Evolutionary conservation across 257 asterid species (phyloP).

Genomic region (Capsicum rhomboideum): DNA sequence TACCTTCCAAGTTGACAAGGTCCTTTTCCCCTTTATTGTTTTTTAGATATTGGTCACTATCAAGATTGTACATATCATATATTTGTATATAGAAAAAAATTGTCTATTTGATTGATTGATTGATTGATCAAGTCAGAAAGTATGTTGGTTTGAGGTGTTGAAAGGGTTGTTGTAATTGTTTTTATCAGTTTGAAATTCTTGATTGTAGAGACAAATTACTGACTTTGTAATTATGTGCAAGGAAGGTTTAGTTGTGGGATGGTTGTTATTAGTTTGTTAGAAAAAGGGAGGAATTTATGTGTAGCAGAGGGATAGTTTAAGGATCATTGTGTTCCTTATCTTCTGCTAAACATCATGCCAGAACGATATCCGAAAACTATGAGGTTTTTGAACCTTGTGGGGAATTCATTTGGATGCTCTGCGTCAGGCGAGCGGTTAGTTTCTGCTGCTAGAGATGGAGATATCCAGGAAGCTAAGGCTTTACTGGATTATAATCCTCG

Average conservation of each 20-base stretch:
- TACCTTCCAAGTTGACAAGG: slow-evolving; percentile 18
- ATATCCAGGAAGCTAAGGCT: slow-evolving; percentile 90
- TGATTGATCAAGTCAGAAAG: slow-evolving; percentile 29
- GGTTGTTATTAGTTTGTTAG: slow-evolving; percentile 39
- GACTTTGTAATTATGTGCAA: slow-evolving; percentile 18
- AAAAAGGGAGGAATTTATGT: slow-evolving; percentile 18
- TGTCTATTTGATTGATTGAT: slow-evolving; percentile 1
- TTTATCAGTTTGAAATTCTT: slow-evolving; percentile 16
- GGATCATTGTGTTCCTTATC: neutral
- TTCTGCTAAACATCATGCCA: slow-evolving; percentile 1
- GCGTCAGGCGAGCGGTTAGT: slow-evolving; percentile 88
- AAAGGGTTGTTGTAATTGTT: no score
- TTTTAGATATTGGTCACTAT: slow-evolving; percentile 42
- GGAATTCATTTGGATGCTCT: slow-evolving; percentile 90
- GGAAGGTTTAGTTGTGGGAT: slow-evolving; percentile 29
- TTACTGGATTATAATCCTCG: slow-evolving; percentile 85
- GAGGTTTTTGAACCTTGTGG: slow-evolving; percentile 70
- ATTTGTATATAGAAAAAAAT: slow-evolving; percentile 2
- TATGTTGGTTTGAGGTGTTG: slow-evolving; percentile 20
- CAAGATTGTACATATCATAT: slow-evolving; percentile 22
- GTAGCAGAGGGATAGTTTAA: slow-evolving; percentile 4
- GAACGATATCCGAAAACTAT: slow-evolving; percentile 22
- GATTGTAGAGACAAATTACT: slow-evolving; percentile 20
- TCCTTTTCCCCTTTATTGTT: slow-evolving; percentile 8
- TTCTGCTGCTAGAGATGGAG: slow-evolving; percentile 95